A percentile compares a stretch with the other conserved stretches of the same genome.
These are phyloP conservation scores for Pyronema omphalodes DNA, from an alignment of 495 filamentous ascomycete species.

Conservation along the genomic window DNA sequence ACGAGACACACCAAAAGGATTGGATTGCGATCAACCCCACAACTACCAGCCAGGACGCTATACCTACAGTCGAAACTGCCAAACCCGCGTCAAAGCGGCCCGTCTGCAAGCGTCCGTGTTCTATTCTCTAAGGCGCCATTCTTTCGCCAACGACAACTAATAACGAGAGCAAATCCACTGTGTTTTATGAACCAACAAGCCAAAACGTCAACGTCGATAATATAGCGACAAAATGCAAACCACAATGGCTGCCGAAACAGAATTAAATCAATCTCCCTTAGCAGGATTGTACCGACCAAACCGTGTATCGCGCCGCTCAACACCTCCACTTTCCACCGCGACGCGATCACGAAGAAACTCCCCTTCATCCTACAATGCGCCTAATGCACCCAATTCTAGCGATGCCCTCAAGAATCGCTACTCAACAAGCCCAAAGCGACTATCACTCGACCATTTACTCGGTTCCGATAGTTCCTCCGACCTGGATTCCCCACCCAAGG, in stretches of 20 bases:
- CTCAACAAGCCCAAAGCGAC: neutral
- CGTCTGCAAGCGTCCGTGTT: no score
- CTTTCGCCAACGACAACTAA: no score
- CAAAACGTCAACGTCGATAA: no score
- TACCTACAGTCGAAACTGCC: no score
- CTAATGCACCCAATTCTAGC: neutral
- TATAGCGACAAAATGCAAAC: neutral
- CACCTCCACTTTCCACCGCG: conserved; percentile 8
- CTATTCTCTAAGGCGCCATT: no score
- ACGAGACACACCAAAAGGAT: no score
- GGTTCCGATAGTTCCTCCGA: conserved; percentile 13
- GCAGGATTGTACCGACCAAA: conserved; percentile 11
- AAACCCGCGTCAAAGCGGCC: no score
- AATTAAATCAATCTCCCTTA: conserved; percentile 17
- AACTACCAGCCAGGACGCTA: no score
- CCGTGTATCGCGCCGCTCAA: conserved; percentile 15
- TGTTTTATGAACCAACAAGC: no score
- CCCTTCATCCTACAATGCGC: conserved; percentile 7
- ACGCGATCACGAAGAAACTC: conserved; percentile 16
- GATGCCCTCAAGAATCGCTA: neutral
- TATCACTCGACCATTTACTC: conserved; percentile 7
- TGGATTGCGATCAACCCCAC: no score
- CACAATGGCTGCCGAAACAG: conserved; percentile 9
- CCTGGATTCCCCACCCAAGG: conserved; percentile 20
- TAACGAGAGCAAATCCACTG: no score